Conservation (phyloP, 345 rosid genomes). For the Linum tenue region DNA sequence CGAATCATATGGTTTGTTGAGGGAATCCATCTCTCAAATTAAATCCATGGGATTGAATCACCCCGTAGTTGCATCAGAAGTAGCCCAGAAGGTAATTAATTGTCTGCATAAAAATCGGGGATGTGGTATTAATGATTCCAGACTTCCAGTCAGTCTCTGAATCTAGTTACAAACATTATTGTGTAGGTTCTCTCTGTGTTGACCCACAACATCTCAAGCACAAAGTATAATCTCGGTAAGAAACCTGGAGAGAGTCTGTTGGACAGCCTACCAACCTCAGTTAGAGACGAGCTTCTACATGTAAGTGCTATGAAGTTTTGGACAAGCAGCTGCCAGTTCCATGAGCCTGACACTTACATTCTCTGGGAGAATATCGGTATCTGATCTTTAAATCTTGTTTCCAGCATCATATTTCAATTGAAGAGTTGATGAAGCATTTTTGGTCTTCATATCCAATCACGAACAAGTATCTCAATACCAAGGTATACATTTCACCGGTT, state of each 20-base stretch:
- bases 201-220: conserved; percentile 71
- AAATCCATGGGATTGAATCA: conserved; percentile 48
- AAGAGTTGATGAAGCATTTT: conserved; percentile 72
- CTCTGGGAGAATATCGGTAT: background rate
- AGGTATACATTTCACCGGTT: conserved; percentile 33
- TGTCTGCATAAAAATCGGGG: conserved; percentile 6
- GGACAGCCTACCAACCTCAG: conserved; percentile 59
- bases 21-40: conserved; percentile 47
- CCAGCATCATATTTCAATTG: conserved; percentile 74
- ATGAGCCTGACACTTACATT: background rate
- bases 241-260: conserved; percentile 69
- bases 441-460: conserved; percentile 97
- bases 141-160: background rate
- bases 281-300: conserved; percentile 65
- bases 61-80: conserved; percentile 61
- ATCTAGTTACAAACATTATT: conserved; percentile 2
- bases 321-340: background rate
- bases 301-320: conserved; percentile 27
- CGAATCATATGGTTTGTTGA: conserved; percentile 61
- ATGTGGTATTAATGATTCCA: background rate
- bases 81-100: conserved; percentile 53
- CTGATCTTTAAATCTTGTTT: conserved; percentile 13
- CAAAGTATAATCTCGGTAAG: conserved; percentile 63
- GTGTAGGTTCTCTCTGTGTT: conserved; percentile 69
- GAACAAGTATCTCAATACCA: conserved; percentile 51